Evolutionary conservation across 2,329 filamentous ascomycete genomes (phyloP), one percentile per base, ranked within the genome.

Genomic region (Colletotrichum cereale): DNA sequence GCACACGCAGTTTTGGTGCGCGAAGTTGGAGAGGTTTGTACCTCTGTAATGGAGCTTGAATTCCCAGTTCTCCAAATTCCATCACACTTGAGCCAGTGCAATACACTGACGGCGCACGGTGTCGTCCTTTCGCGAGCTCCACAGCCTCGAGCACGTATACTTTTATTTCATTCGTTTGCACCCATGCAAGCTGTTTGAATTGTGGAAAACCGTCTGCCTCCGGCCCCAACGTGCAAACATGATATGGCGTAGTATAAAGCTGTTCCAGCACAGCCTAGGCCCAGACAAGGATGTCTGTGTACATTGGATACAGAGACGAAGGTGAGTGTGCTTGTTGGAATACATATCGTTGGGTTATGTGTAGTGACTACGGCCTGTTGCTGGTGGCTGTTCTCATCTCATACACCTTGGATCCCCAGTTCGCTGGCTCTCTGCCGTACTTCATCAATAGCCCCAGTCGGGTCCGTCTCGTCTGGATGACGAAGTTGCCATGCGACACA

Each of bases 401-500:
- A 55, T 18, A 34, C 62, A 24, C 62, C 66, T 52, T 66, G n/a
- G 26, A 87, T 86, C 0, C 82, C 85, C 65, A 93, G 77, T 76
- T 92, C 89, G 31, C 83, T 79, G 71, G 82, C 85, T 73, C 82
- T 84, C 65, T 77, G 79, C 57, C 82, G 80, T 31, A 94, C 86
- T 76, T 91, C 89, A 57, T 90, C 86, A 64, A 94, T 82, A 1
- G 87, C 91, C 3, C 84, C 87, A 8, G 82, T 76, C 8, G 85
- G 81, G 73, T 95, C 91, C 4, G 86, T 88, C 68, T 84, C 85
- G 5, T 86, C 86, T 0, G 95, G 94, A 78, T 98, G 90, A 47
- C 93, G 88, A 63, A 98, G 87, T 81, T 98, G 96, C 95, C 95
- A 98, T 72, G 91, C 90, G 81, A 97, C 89, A 72, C 94, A 93